These are phyloP conservation scores for Skeletonema grethae DNA, from an alignment of 108 stramenopile species.

Conservation along the genomic window DNA sequence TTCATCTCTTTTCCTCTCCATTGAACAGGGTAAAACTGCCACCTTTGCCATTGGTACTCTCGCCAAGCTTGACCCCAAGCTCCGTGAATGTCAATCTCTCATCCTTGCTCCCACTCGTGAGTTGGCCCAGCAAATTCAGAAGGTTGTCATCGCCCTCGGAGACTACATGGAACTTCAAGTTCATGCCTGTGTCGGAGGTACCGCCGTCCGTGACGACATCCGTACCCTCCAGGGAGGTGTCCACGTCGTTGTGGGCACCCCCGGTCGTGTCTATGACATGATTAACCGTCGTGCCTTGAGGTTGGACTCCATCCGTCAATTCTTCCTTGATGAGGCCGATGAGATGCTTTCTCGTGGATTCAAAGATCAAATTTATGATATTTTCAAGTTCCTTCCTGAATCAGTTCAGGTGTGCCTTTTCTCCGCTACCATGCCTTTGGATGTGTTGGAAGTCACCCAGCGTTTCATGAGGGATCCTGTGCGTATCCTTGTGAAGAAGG, in stretches of 20 bases:
- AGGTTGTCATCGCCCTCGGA: slow-evolving; percentile 97
- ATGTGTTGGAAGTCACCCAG: slow-evolving; percentile 98
- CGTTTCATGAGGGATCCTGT: slow-evolving; percentile 99
- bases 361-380: slow-evolving; percentile 99
- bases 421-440: slow-evolving; percentile 99
- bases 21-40: slow-evolving; percentile 94
- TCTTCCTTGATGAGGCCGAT: slow-evolving; percentile 99
- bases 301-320: slow-evolving; percentile 91
- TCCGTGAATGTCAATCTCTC: slow-evolving; percentile 95
- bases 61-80: slow-evolving; percentile 90
- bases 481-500: slow-evolving; percentile 99
- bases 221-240: slow-evolving; percentile 97
- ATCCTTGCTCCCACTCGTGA: slow-evolving; percentile 99
- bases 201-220: slow-evolving; percentile 99
- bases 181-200: slow-evolving; percentile 99
- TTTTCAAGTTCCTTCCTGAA: slow-evolving; percentile 99
- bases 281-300: slow-evolving; percentile 97
- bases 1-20: neutral
- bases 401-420: slow-evolving; percentile 98
- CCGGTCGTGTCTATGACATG: slow-evolving; percentile 99
- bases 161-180: slow-evolving; percentile 99
- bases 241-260: slow-evolving; percentile 99
- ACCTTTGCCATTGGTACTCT: slow-evolving; percentile 98
- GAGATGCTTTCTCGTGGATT: slow-evolving; percentile 99
- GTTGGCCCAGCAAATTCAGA: slow-evolving; percentile 99